These are phyloP conservation scores for Pythium dissimile DNA, from an alignment of 352 stramenopile species.

Conservation along the genomic window DNA sequence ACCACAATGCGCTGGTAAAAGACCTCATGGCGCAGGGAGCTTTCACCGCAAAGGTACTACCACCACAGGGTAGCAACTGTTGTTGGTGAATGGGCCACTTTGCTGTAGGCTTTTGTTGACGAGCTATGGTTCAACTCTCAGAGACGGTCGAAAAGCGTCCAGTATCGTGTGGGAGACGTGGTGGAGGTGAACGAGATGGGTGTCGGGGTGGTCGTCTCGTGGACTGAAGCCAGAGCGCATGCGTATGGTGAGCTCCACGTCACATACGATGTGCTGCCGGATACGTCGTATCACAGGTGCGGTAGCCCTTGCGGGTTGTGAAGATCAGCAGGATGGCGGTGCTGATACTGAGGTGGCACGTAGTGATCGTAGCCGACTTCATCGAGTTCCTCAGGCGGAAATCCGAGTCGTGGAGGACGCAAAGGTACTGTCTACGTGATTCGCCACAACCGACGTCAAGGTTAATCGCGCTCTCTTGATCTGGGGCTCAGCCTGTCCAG, in stretches of 20 bases:
- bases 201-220: slow-evolving; percentile 58
- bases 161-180: slow-evolving; percentile 67
- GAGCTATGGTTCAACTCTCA: slow-evolving; percentile 9
- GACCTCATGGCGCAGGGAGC: slow-evolving; percentile 37
- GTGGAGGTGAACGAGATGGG: slow-evolving; percentile 55
- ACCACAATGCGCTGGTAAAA: slow-evolving; percentile 66
- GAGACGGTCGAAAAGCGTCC: slow-evolving; percentile 43
- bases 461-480: no score
- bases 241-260: slow-evolving; percentile 36
- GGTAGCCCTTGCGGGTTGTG: slow-evolving; percentile 1
- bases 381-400: slow-evolving; percentile 58
- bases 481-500: slow-evolving; percentile 35
- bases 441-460: no score
- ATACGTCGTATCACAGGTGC: slow-evolving; percentile 48
- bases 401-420: slow-evolving; percentile 34
- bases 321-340: neutral
- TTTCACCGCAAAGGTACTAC: slow-evolving; percentile 50
- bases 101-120: neutral
- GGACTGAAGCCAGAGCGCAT: slow-evolving; percentile 37
- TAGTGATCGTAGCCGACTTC: slow-evolving; percentile 51
- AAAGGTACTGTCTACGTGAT: no score
- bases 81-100: no score
- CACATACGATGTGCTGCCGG: slow-evolving; percentile 68
- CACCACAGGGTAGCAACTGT: no score
- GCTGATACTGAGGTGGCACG: neutral